Base-by-base conservation (phyloP, 495 filamentous ascomycete genomes). In the Rhypophila decipiens region DNA sequence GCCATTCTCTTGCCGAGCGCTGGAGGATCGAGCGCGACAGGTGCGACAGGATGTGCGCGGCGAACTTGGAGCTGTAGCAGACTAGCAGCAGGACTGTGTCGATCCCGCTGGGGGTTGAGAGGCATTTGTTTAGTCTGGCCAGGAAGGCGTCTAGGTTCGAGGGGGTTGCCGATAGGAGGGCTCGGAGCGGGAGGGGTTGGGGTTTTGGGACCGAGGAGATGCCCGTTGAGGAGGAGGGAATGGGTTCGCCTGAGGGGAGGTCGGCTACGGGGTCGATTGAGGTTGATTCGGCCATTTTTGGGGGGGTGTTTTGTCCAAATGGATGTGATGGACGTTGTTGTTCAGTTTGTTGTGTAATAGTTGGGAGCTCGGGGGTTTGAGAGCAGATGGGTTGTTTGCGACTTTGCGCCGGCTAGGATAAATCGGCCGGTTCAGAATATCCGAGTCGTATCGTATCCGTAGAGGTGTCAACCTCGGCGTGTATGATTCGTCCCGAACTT, bases 61-160 rank as follows among this genome's bases (percentile, higher is more conserved):
- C 46, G 29, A 84, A 66, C 44, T 78, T 69, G 35, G 74, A 71
- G 35, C 80, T 76, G 69, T 91, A 88, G 53, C 83, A 81, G 51
- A 84, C 60, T 45, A 80, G 75, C 35, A 76, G 69, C 47, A 86
- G 74, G 33, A 76, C 65, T 10, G 74, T 76, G 68, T 86, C 83
- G 51, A 81, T 80, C 56, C 77, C 77, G 4, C 70, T 47, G 24
- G 79, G 79, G 4, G 72, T 80, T 44, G 76, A 73, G 39, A 85
- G 68, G 53, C 80, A 75, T 23, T 68, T 69, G 71, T 74, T 53
- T 48, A 76, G 64, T 66, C 78, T 68, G 59, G 76, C 40, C 56
- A 80, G 50, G 57, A 69, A 68, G 51, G 66, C 58, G 62, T 82
- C 63, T 58, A 67, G 31, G 55, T 71, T 57, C 50, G 65, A 61